Conservation (phyloP, 345 rosid genomes). For the Kernera saxatilis region DNA sequence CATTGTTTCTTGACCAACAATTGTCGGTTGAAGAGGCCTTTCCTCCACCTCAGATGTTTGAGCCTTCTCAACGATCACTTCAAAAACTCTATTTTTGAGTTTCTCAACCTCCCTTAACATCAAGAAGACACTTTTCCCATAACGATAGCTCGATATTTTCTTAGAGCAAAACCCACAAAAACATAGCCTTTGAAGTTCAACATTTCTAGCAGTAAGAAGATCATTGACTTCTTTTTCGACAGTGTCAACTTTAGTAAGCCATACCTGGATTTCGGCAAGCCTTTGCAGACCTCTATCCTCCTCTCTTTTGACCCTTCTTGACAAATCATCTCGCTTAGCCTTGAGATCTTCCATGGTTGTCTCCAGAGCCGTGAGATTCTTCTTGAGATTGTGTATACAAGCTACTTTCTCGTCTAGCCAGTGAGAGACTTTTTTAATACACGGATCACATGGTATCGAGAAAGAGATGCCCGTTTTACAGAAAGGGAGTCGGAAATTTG, state of each 20-base stretch:
- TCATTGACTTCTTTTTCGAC: background rate
- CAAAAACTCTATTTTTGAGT: background rate
- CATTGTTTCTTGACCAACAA: too few species aligned
- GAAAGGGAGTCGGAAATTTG: too few species aligned
- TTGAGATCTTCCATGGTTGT: slow-evolving; percentile 9
- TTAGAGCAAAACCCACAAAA: background rate
- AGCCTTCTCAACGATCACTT: too few species aligned
- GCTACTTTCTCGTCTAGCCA: too few species aligned
- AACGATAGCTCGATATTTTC: background rate
- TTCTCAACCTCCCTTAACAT: background rate
- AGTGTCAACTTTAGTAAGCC: slow-evolving; percentile 1
- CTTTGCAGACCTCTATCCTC: background rate
- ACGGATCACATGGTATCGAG: too few species aligned
- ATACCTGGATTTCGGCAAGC: background rate
- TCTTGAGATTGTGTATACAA: background rate
- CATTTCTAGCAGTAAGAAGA: background rate
- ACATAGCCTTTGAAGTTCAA: background rate
- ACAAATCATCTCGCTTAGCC: slow-evolving; percentile 10
- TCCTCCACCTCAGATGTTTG: too few species aligned
- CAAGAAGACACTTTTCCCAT: background rate
- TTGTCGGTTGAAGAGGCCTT: too few species aligned
- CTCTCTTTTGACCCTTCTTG: background rate
- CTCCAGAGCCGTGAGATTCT: slow-evolving; percentile 8
- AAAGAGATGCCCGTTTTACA: too few species aligned
- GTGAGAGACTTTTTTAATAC: too few species aligned